Conservation (phyloP, 495 filamentous ascomycete genomes). For the Daldinia grandis region DNA sequence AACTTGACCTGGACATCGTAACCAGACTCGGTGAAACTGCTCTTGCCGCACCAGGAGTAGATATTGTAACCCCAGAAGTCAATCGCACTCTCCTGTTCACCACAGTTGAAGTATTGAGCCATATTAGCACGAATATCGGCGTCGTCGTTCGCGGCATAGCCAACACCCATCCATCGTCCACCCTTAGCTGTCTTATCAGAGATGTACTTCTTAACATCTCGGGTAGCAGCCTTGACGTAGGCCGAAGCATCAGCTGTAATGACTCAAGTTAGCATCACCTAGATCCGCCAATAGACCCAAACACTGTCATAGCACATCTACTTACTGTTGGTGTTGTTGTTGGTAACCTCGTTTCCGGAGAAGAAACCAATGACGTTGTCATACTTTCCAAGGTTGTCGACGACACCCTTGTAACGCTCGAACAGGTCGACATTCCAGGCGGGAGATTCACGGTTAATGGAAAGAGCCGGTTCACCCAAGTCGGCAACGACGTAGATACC, state of each 20-base stretch:
- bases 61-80: slow-evolving; percentile 99
- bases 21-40: slow-evolving; percentile 73
- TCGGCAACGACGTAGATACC: slow-evolving; percentile 96
- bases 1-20: slow-evolving; percentile 82
- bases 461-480: slow-evolving; percentile 77
- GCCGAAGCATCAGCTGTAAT: slow-evolving; percentile 72
- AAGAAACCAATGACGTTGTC: slow-evolving; percentile 95
- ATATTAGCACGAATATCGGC: slow-evolving; percentile 77
- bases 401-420: slow-evolving; percentile 79
- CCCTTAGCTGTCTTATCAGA: slow-evolving; percentile 62
- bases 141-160: slow-evolving; percentile 95
- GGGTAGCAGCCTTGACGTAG: slow-evolving; percentile 95
- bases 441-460: slow-evolving; percentile 84
- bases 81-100: slow-evolving; percentile 67
- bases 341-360: slow-evolving; percentile 95
- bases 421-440: slow-evolving; percentile 79
- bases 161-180: slow-evolving; percentile 85
- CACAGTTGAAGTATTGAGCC: slow-evolving; percentile 94
- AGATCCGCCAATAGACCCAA: neutral
- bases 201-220: slow-evolving; percentile 95
- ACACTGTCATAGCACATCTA: neutral
- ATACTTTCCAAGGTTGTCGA: slow-evolving; percentile 82
- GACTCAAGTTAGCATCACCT: slow-evolving; percentile 8
- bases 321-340: slow-evolving; percentile 75
- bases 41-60: slow-evolving; percentile 96